Evolutionary conservation across 1,139 yeast species (phyloP), one percentile per base, ranked within the genome.

Genomic region (Arxiozyma slooffiae): DNA sequence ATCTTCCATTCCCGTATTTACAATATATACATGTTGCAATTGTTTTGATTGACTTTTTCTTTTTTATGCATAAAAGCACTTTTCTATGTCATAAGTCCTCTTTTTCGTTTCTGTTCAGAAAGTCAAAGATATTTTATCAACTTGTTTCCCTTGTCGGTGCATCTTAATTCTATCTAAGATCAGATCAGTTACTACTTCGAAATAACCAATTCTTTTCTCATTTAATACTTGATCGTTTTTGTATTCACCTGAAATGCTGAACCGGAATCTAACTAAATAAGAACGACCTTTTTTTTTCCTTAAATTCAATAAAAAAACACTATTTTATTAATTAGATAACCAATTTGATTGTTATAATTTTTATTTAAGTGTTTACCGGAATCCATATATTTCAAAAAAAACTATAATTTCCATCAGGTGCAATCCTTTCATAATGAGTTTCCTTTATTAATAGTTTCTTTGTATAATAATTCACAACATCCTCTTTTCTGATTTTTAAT

Each of bases 91-190:
- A 17, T 83, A 75, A 0, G 97, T 89, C 61, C 97, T 78, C 58
- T 79, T 75, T 53, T 96, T 79, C 7, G 94, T 89, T 0, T 97
- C 90, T 0, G 97, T 87, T 97, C 97, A 92, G 16, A 92, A 89
- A 7, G 80, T 80, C 54, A 83, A 73, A 1, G 72, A 67, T 43
- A 67, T 65, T n/a, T 50, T 40, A 18, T 37, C 67, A 65, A 14
- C 21, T 39, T 48, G 48, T 23, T 36, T 40, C 3, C 45, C 38
- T 37, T 46, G 58, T 39, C 64, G 57, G 16, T 41, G 48, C 55
- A 58, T n/a, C 53, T 57, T 39, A 16, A 71, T 59, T 24, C 67
- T 69, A 1, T 62, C 55, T 14, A 70, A 50, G 9, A 71, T 60
- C 7, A 64, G 85, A 60, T 70, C 71, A 38, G 67, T 59, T 26